A percentile compares a stretch with the other conserved stretches of the same genome.
Evolutionary conservation across 2,329 filamentous ascomycete genomes (phyloP).

Genomic region (Fusarium albidum): DNA sequence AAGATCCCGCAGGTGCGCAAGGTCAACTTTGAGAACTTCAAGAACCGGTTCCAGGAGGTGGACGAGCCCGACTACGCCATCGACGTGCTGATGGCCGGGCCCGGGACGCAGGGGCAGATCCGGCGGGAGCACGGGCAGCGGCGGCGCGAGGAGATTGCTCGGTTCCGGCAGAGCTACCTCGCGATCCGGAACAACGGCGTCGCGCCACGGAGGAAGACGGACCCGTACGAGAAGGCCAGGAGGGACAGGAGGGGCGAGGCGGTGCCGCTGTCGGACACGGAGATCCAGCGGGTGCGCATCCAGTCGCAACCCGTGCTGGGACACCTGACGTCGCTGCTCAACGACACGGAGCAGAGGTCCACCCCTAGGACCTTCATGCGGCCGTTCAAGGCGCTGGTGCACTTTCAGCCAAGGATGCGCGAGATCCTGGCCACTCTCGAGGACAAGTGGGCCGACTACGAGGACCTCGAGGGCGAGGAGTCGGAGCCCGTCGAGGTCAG

Average conservation of each 20-base stretch:
- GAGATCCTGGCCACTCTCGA: slow-evolving; percentile 49
- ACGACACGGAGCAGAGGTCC: slow-evolving; percentile 46
- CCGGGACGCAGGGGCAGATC: slow-evolving; percentile 48
- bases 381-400: slow-evolving; percentile 51
- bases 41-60: slow-evolving; percentile 49
- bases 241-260: slow-evolving; percentile 39
- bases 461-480: slow-evolving; percentile 40
- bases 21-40: slow-evolving; percentile 54
- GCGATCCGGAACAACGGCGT: slow-evolving; percentile 7
- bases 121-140: slow-evolving; percentile 49
- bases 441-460: slow-evolving; percentile 51
- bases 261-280: slow-evolving; percentile 28
- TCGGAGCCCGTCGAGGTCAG: slow-evolving; percentile 34
- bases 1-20: slow-evolving; percentile 52
- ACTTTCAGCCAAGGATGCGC: slow-evolving; percentile 52
- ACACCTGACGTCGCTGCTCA: slow-evolving; percentile 47
- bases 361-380: slow-evolving; percentile 51
- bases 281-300: slow-evolving; percentile 50
- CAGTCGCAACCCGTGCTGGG: slow-evolving; percentile 52
- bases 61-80: slow-evolving; percentile 49
- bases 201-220: slow-evolving; percentile 10
- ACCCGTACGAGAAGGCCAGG: slow-evolving; percentile 30
- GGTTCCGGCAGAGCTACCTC: slow-evolving; percentile 44
- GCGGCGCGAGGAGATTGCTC: slow-evolving; percentile 47
- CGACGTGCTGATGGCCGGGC: slow-evolving; percentile 49